phyloP scores from a whole-genome alignment of 164 flowering plant species.

The Sedum album region DNA sequence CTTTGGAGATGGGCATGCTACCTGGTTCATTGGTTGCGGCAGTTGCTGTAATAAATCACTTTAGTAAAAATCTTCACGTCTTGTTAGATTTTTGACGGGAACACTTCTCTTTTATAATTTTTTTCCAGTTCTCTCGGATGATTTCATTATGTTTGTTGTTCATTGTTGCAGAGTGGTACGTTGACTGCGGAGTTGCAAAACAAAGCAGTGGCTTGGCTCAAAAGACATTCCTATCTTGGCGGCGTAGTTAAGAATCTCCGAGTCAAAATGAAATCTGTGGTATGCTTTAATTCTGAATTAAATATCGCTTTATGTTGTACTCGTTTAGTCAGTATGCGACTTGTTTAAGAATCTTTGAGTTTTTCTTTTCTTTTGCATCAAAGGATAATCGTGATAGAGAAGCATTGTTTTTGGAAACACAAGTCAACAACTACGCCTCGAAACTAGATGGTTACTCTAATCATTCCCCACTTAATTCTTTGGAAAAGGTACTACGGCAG shows the following conservation, averaged over 20 bases:
- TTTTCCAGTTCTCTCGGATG: background rate
- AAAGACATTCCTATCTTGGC: conserved; percentile 43
- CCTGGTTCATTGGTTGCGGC: conserved; percentile 38
- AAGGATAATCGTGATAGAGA: conserved; percentile 17
- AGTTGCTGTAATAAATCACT: conserved; percentile 41
- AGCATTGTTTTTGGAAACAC: conserved; percentile 16
- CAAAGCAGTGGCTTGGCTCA: conserved; percentile 65
- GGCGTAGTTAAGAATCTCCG: conserved; percentile 25
- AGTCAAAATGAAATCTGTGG: conserved; percentile 16
- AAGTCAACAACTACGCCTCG: conserved; percentile 19
- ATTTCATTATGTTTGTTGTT: background rate
- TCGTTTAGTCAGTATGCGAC: too few species aligned
- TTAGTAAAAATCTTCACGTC: background rate
- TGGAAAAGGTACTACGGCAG: background rate
- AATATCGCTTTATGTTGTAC: background rate
- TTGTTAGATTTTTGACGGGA: background rate
- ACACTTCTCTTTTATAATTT: background rate
- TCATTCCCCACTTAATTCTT: conserved; percentile 12
- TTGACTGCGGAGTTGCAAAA: conserved; percentile 37
- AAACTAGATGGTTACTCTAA: conserved; percentile 16
- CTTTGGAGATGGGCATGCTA: conserved; percentile 60
- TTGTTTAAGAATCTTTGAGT: conserved; percentile 30
- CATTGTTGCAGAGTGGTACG: conserved; percentile 38
- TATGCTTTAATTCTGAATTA: too few species aligned
- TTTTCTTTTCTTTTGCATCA: conserved; percentile 21